These are phyloP conservation scores for Cryptosporidium felis DNA, from an alignment of 169 alveolate species.

Conservation along the genomic window DNA sequence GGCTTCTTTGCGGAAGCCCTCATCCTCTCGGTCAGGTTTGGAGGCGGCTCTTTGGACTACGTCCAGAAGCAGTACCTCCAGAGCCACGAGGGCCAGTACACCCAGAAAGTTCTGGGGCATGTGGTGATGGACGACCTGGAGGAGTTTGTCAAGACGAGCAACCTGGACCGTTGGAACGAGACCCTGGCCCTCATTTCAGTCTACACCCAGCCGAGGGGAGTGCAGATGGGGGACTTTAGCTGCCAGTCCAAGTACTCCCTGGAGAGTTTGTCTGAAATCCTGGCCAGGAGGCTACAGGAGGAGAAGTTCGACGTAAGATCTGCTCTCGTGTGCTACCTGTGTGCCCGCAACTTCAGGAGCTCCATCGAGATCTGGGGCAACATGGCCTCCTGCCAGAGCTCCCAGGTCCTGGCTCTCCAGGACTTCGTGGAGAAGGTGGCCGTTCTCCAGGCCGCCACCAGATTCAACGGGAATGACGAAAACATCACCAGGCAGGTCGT, in stretches of 20 bases:
- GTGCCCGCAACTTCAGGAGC: constrained; percentile 80
- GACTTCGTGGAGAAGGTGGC: constrained; percentile 78
- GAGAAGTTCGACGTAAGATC: constrained; percentile 76
- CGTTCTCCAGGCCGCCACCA: constrained; percentile 74
- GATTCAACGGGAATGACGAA: constrained; percentile 72
- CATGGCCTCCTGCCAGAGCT: constrained; percentile 76
- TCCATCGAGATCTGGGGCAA: constrained; percentile 81
- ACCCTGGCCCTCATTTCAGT: constrained; percentile 62
- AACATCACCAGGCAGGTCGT: constrained; percentile 75
- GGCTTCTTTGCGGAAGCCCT: constrained; percentile 74
- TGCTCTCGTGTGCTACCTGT: constrained; percentile 81
- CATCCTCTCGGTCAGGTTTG: constrained; percentile 75
- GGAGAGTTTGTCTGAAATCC: constrained; percentile 54
- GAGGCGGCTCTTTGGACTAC: constrained; percentile 71
- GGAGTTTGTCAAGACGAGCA: constrained; percentile 64
- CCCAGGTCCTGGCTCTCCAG: constrained; percentile 74
- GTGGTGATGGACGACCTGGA: constrained; percentile 69
- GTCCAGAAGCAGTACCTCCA: constrained; percentile 74
- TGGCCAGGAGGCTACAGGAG: constrained; percentile 69
- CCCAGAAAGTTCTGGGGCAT: constrained; percentile 46
- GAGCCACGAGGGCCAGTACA: constrained; percentile 55
- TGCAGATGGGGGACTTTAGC: neutral
- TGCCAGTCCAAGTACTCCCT: constrained; percentile 41
- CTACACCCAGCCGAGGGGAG: constrained; percentile 51
- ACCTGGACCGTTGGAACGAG: constrained; percentile 73